Evolutionary conservation across 768 basidiomycete species (phyloP), one percentile per base, ranked within the genome.

Genomic region (Naganishia kalamii): DNA sequence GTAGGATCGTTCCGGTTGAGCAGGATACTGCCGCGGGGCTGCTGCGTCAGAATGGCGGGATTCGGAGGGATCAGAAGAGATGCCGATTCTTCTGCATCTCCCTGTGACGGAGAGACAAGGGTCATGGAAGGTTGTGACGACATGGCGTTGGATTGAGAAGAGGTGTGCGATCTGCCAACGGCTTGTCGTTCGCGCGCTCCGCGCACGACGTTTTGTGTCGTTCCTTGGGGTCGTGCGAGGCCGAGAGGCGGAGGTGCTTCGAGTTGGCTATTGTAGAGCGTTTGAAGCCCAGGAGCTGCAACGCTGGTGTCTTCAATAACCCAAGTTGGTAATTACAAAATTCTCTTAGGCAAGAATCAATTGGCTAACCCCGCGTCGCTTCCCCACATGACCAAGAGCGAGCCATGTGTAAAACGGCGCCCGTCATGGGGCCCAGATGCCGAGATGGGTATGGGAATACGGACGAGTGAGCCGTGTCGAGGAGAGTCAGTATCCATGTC

Each of bases 1-100:
- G 64, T 40, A 15, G 62, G 52, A 43, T 68, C 66, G 48, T 68
- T 68, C 29, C 66, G 51, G 60, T 73, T 73, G 7, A 73, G 40
- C 8, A 73, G 66, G 50, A 73, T 73, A 27, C 70, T 71, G 3
- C 65, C 67, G 15, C 65, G 47, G 1, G 68, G 72, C 37, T 69
- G 68, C 15, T 51, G 46, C 10, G 62, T 27, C 10, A 65, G 62
- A 3, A 69, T 29, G 19, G 71, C 66, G 19, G 71, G 71, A 32
- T 72, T 72, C 3, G 70, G 68, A n/a, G 71, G 71, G n/a, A 63
- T 52, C 5, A 72, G 48, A n/a, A 66, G 62, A 11, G 71, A 72
- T 17, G 21, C 35, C 27, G 23, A 7, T 21, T 50, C 48, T 25
- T 50, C 48, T 19, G 23, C 21, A 11, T 57, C 21, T 4, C 37